phyloP scores from a whole-genome alignment of 768 basidiomycete species.

The Amanita phalloides region DNA sequence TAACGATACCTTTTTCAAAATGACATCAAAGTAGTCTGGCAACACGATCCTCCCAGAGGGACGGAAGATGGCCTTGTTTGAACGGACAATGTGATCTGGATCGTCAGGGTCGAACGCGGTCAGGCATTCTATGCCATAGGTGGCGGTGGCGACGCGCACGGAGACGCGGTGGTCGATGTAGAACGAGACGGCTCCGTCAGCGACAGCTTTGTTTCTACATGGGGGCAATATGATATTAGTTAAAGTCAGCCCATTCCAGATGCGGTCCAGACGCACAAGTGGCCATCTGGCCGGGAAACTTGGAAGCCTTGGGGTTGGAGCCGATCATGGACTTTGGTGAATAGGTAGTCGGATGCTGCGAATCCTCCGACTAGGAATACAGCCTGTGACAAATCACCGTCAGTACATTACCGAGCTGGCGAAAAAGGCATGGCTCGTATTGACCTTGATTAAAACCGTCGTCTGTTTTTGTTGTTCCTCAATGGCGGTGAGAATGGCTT shows the following conservation, averaged over 20 bases:
- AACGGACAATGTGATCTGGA: conserved; percentile 29
- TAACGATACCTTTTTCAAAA: conserved; percentile 26
- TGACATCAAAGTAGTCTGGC: conserved; percentile 29
- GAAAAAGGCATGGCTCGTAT: background rate
- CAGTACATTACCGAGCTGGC: conserved; percentile 7
- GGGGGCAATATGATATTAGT: background rate
- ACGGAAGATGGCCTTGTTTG: conserved; percentile 18
- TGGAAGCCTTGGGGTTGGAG: conserved; percentile 27
- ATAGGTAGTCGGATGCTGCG: conserved; percentile 47
- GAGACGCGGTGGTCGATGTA: conserved; percentile 39
- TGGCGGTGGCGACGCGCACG: conserved; percentile 33
- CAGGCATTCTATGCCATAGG: conserved; percentile 26
- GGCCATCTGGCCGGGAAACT: conserved; percentile 39
- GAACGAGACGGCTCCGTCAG: conserved; percentile 34
- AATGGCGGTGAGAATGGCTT: background rate
- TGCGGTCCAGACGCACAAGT: conserved; percentile 22
- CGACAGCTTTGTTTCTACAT: conserved; percentile 22
- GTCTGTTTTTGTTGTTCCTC: background rate
- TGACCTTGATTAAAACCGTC: background rate
- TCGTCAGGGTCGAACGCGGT: conserved; percentile 15
- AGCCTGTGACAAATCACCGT: conserved; percentile 14
- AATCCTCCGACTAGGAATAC: conserved; percentile 49
- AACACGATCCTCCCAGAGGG: conserved; percentile 28
- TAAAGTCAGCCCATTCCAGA: too few relatives aligned
- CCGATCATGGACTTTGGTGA: conserved; percentile 25